These are phyloP conservation scores for Dipteronia dyeriana DNA, from an alignment of 345 rosid species.

Conservation along the genomic window DNA sequence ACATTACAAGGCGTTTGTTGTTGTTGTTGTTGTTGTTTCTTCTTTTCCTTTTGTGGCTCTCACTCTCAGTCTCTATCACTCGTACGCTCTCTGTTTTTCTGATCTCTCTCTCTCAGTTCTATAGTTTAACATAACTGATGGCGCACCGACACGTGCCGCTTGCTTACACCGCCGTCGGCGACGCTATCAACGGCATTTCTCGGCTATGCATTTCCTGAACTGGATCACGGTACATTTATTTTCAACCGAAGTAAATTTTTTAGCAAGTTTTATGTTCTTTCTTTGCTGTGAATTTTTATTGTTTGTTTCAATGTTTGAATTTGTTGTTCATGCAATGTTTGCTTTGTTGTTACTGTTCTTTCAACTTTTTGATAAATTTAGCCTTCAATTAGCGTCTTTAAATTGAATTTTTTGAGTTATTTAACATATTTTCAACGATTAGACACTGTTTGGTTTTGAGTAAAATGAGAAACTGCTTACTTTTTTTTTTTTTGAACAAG, in stretches of 20 bases:
- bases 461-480: slow-evolving; percentile 5
- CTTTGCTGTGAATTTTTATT: background rate
- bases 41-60: background rate
- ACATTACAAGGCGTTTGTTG: background rate
- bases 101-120: slow-evolving; percentile 15
- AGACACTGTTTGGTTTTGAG: slow-evolving; percentile 17
- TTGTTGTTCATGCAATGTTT: background rate
- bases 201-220: slow-evolving; percentile 25
- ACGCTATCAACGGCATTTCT: slow-evolving; percentile 19
- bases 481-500: background rate
- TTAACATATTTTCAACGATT: background rate
- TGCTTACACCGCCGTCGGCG: background rate
- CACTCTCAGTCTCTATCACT: background rate
- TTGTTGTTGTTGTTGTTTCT: background rate
- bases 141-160: slow-evolving; percentile 35
- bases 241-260: slow-evolving; percentile 3
- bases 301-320: background rate
- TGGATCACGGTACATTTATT: slow-evolving; percentile 22
- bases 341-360: background rate
- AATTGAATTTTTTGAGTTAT: background rate
- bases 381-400: too few relatives aligned
- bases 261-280: slow-evolving; percentile 17
- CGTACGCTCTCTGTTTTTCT: background rate
- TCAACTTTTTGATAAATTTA: background rate
- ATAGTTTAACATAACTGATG: slow-evolving; percentile 1